phyloP scores from a whole-genome alignment of 495 filamentous ascomycete genomes.

The Achaetomiella virescens region DNA sequence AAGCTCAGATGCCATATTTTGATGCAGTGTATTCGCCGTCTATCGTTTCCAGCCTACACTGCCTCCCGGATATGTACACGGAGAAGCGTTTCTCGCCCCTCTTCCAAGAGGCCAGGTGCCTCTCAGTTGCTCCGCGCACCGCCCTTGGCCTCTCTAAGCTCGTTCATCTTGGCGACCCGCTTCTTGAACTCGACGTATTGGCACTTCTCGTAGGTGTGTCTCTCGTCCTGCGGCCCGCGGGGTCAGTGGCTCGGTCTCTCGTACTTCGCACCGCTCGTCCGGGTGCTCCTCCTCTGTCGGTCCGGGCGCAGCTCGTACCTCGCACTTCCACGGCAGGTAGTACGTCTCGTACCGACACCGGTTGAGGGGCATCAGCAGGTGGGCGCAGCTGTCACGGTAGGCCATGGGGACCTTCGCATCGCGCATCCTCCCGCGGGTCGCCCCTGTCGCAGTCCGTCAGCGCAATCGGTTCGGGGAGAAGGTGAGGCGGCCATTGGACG shows the following conservation, averaged over 20 bases:
- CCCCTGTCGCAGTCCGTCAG: constrained; percentile 38
- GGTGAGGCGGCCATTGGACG: not conserved
- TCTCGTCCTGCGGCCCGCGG: constrained; percentile 59
- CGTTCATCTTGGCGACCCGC: constrained; percentile 96
- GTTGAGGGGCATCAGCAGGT: constrained; percentile 91
- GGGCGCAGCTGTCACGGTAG: constrained; percentile 91
- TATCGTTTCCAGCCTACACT: not conserved
- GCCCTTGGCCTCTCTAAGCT: constrained; percentile 79
- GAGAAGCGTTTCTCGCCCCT: not conserved
- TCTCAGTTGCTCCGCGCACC: constrained; percentile 81
- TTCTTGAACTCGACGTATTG: constrained; percentile 99
- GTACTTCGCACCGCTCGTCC: not conserved
- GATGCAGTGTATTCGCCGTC: constrained; percentile 7
- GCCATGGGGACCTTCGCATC: constrained; percentile 80
- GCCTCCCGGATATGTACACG: constrained; percentile 7
- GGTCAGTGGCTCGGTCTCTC: not conserved
- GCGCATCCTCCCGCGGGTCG: constrained; percentile 85
- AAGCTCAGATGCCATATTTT: not conserved
- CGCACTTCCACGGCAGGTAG: constrained; percentile 96
- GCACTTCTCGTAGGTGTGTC: constrained; percentile 98
- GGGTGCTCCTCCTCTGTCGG: not conserved
- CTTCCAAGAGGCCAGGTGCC: not conserved
- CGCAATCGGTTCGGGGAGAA: not conserved
- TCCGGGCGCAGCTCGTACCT: constrained; percentile 52
- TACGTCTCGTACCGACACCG: constrained; percentile 85